A percentile compares a stretch with the other conserved stretches of the same genome.
Evolutionary conservation across 2,329 filamentous ascomycete species (phyloP).

Genomic region (Claviceps quebecensis): DNA sequence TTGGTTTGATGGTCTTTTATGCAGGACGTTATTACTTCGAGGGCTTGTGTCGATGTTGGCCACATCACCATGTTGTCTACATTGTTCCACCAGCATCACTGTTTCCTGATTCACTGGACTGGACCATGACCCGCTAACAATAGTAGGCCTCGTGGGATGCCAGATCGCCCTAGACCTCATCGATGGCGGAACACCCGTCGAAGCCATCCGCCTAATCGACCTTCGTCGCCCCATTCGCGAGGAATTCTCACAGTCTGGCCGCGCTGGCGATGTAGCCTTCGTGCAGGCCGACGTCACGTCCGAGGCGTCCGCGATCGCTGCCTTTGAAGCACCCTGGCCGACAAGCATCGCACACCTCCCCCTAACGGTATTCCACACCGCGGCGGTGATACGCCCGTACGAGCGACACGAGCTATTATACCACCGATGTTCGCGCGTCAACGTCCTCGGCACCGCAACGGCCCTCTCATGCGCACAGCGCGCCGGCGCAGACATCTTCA

Average conservation of each 20-base stretch:
- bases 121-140: too few relatives aligned
- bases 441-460: conserved; percentile 35
- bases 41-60: too few relatives aligned
- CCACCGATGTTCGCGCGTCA: conserved; percentile 30
- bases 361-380: conserved; percentile 43
- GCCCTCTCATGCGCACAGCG: conserved; percentile 31
- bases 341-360: conserved; percentile 25
- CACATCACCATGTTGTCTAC: too few relatives aligned
- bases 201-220: conserved; percentile 40
- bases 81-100: too few relatives aligned
- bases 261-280: conserved; percentile 25
- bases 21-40: too few relatives aligned
- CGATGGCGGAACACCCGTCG: conserved; percentile 33
- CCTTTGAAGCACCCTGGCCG: conserved; percentile 35
- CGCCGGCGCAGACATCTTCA: conserved; percentile 33
- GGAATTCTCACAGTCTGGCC: conserved; percentile 23
- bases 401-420: conserved; percentile 34
- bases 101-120: too few relatives aligned
- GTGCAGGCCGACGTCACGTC: conserved; percentile 37
- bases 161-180: conserved; percentile 40
- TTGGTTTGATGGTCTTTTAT: too few relatives aligned
- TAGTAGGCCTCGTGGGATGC: conserved; percentile 38
- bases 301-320: conserved; percentile 24
- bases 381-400: conserved; percentile 36
- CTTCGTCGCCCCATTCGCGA: conserved; percentile 27